These are phyloP conservation scores for Wickerhamiella cacticola DNA, from an alignment of 805 yeast species.

Conservation along the genomic window DNA sequence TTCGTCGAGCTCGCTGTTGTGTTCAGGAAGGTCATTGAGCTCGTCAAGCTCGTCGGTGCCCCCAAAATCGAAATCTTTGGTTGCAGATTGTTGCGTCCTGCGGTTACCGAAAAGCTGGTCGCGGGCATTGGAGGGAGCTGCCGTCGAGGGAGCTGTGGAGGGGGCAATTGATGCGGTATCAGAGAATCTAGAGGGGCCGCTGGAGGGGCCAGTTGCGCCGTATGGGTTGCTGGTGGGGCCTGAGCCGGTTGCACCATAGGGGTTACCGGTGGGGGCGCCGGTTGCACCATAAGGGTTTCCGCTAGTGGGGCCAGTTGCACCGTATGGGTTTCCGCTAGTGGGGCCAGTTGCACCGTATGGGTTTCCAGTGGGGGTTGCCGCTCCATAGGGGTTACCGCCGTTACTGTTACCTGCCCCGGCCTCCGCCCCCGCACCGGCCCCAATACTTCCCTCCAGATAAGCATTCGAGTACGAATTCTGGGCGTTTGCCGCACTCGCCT, in stretches of 20 bases:
- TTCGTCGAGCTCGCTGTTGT: conserved; percentile 14
- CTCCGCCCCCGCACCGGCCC: not conserved
- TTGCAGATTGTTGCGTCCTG: not conserved
- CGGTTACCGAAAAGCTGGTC: conserved; percentile 25
- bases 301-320: not conserved
- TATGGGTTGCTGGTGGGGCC: conserved; percentile 17
- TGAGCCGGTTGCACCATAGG: conserved; percentile 6
- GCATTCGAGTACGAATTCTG: not conserved
- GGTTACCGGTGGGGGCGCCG: not conserved
- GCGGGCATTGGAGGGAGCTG: conserved; percentile 17
- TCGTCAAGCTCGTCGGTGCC: conserved; percentile 8
- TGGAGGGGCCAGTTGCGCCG: conserved; percentile 11
- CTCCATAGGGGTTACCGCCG: conserved; percentile 1
- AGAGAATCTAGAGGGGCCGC: conserved; percentile 7
- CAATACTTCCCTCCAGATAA: not conserved
- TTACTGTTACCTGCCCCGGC: not conserved
- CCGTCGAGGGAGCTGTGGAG: conserved; percentile 3
- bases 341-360: conserved; percentile 4
- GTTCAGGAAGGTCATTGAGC: conserved; percentile 7
- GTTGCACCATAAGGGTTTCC: not conserved
- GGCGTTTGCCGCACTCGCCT: conserved; percentile 1
- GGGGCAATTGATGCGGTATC: conserved; percentile 10
- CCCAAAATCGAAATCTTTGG: conserved; percentile 2
- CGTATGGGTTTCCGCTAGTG: conserved; percentile 6
- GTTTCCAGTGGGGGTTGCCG: not conserved